These are phyloP conservation scores for Sutorius eximius DNA, from an alignment of 1,284 basidiomycete genomes.

Conservation along the genomic window DNA sequence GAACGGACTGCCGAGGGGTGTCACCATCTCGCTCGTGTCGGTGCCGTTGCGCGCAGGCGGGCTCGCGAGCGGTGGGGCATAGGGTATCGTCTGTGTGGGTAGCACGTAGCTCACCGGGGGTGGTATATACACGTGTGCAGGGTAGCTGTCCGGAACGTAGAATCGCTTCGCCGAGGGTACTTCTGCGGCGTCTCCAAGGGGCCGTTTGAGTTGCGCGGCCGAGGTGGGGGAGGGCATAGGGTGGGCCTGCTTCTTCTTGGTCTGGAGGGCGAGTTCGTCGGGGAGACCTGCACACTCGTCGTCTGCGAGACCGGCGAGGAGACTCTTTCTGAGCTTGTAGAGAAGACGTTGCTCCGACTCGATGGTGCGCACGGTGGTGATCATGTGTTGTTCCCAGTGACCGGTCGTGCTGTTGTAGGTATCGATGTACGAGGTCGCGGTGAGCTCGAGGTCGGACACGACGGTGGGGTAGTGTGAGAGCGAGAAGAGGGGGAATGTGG, in stretches of 20 bases:
- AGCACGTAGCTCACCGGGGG: constrained; percentile 32
- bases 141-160: constrained; percentile 31
- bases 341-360: constrained; percentile 51
- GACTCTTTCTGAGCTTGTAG: constrained; percentile 56
- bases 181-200: constrained; percentile 27
- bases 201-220: constrained; percentile 22
- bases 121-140: constrained; percentile 35
- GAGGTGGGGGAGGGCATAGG: constrained; percentile 1
- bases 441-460: constrained; percentile 52
- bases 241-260: constrained; percentile 22
- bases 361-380: constrained; percentile 44
- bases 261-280: constrained; percentile 53
- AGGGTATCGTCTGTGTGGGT: constrained; percentile 29
- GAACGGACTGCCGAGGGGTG: constrained; percentile 22
- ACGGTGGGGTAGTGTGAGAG: constrained; percentile 53
- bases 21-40: constrained; percentile 21
- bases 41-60: constrained; percentile 13
- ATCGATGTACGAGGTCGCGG: constrained; percentile 54
- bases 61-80: constrained; percentile 24
- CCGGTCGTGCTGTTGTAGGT: constrained; percentile 52
- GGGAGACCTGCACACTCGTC: constrained; percentile 54
- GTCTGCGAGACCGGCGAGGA: constrained; percentile 56
- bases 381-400: constrained; percentile 57
- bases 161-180: constrained; percentile 28
- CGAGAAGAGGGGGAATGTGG: constrained; percentile 64